Evolutionary conservation across 2,329 filamentous ascomycete genomes (phyloP), one percentile per base, ranked within the genome.

Genomic region (Hypoxylon sp.): DNA sequence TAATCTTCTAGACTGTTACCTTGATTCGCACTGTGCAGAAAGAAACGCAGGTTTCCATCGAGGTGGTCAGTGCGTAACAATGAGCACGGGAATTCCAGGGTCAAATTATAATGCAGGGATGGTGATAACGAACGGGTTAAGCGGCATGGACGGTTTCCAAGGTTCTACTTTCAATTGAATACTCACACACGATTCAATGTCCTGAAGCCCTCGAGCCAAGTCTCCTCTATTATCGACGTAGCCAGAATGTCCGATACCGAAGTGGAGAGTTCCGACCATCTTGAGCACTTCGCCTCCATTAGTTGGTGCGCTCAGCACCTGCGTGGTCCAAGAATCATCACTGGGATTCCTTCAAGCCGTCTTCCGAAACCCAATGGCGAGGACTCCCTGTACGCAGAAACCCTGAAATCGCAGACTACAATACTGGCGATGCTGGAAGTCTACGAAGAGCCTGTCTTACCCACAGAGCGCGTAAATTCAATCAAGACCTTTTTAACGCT

Each of bases 351-450:
- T 3, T 33, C 51, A 14, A 49, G 80, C 25, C 81, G 85, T 5
- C 49, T 46, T 1, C 75, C 77, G 2, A 85, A 85, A 61, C 42
- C 73, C 0, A 69, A 64, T 54, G 76, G 74, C n/a, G 85, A 87
- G 73, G 86, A 90, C 76, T 79, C 82, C 2, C 82, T 90, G 55
- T 81, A 88, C 73, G 83, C 85, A 2, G 80, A 82, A 40, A 88
- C 86, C 0, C 80, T 91, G 53, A 83, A 85, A 58, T 84, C 85
- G 0, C 70, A 78, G 1, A 79, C 81, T 22, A 88, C 87, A 3
- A 83, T 91, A 58, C 73, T 79, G 1, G 77, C 76, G 3, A 84
- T 83, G 70, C 72, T 87, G 8, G 78, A 79, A 25, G 79, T 85
- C 68, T 84, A 84, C 74, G 71, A 77, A 8, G 77, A 75, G 6